Evolutionary conservation across 2,329 filamentous ascomycete genomes (phyloP).

Genomic region (Metarhizium rileyi): DNA sequence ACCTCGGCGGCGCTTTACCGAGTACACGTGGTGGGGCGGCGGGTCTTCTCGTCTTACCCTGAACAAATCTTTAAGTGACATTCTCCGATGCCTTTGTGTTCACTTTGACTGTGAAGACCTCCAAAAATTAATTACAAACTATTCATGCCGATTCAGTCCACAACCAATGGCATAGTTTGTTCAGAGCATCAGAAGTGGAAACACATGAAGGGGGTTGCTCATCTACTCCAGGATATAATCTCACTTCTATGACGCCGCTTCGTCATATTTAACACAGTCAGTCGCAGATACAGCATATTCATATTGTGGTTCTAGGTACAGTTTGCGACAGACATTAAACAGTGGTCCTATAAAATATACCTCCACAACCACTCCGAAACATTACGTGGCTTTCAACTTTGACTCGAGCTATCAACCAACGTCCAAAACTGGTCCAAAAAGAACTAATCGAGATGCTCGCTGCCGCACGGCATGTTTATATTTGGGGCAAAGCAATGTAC

Average conservation of each 20-base stretch:
- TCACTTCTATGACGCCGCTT: background rate
- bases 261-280: too few relatives aligned
- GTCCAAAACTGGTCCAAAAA: conserved; percentile 14
- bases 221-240: background rate
- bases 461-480: background rate
- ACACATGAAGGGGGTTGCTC: too few relatives aligned
- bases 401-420: conserved; percentile 11
- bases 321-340: conserved; percentile 5
- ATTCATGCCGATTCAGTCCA: too few relatives aligned
- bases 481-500: background rate
- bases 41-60: background rate
- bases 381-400: conserved; percentile 9
- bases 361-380: conserved; percentile 2
- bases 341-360: background rate
- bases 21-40: background rate
- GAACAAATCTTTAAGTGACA: too few relatives aligned
- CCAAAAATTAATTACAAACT: too few relatives aligned
- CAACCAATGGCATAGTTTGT: too few relatives aligned
- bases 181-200: too few relatives aligned
- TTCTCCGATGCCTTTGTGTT: too few relatives aligned
- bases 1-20: too few relatives aligned
- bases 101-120: too few relatives aligned
- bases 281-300: background rate
- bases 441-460: conserved; percentile 6
- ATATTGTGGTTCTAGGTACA: conserved; percentile 2